Evolutionary conservation across 495 filamentous ascomycete species (phyloP), one percentile per base, ranked within the genome.

Genomic region (Recurvomyces mirabilis): DNA sequence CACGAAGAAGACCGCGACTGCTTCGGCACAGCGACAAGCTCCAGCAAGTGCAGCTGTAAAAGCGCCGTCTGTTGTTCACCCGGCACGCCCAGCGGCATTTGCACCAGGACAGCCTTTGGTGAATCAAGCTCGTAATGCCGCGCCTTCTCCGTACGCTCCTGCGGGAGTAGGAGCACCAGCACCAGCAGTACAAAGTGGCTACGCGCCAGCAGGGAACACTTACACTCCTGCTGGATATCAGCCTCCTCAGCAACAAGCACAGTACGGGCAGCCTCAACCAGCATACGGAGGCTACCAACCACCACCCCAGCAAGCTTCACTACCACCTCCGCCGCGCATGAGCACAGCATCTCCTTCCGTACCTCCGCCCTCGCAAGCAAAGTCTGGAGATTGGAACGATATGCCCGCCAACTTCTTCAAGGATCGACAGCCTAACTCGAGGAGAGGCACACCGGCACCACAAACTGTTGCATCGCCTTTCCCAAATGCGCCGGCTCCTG

Each of bases 371-470:
- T 72, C 82, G 14, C 82, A 76, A 46, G 72, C 73, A 47, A 76
- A 74, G 46, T 78, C 82, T 46, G 74, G 76, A 25, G 80, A 81
- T 41, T 99, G 91, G 91, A 99, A 99, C 53, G 91, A 99, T 63
- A 78, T 89, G 43, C 91, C 91, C 0, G 77, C 62, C 22, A 57
- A 93, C 52, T 84, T 94, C 21, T 72, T 76, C 22, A 93, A 88
- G 59, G 46, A 54, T 3, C 38, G 43, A 29, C 68, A 80, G 30
- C 75, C 81, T 20, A 67, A 72, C 10, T 72, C 79, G 10, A 74
- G 87, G 43, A 72, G 79, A 54, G 70, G 68, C 28, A 93, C 87
- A 10, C 87, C 87, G 22, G 75, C 72, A 29, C 60, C 62, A n/a
- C 60, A 65, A 15, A 61, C 79, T 12, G 72, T 84, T 38, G 73